A percentile compares a stretch with the other conserved stretches of the same genome.
Evolutionary conservation across 768 basidiomycete genomes (phyloP).

Genomic region (Rhodotorula paludigena): DNA sequence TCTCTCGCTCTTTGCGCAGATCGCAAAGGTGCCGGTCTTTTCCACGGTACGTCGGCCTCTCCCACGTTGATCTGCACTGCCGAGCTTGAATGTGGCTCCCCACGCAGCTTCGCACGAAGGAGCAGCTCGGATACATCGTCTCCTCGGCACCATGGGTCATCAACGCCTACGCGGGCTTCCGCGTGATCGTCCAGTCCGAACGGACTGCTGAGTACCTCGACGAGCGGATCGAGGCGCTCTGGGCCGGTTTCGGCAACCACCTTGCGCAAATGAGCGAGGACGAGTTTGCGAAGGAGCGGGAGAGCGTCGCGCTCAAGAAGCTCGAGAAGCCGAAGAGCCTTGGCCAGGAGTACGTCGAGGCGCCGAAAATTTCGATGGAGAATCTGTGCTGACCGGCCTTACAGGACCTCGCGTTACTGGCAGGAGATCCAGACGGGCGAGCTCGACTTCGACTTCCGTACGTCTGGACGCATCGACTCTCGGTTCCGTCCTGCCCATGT

Average conservation of each 20-base stretch:
- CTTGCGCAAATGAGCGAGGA: conserved; percentile 65
- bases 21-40: conserved; percentile 84
- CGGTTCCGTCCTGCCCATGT: conserved; percentile 61
- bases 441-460: conserved; percentile 80
- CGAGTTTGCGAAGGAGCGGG: conserved; percentile 79
- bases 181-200: conserved; percentile 84
- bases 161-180: conserved; percentile 65
- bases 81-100: conserved; percentile 51
- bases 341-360: conserved; percentile 63
- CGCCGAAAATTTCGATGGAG: too few species aligned
- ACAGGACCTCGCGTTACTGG: conserved; percentile 67
- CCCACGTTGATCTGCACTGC: conserved; percentile 47
- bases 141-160: conserved; percentile 51
- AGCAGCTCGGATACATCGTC: conserved; percentile 93
- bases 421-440: conserved; percentile 69
- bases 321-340: conserved; percentile 82
- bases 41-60: conserved; percentile 63
- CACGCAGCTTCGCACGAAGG: conserved; percentile 68
- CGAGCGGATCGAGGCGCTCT: conserved; percentile 80
- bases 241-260: conserved; percentile 61
- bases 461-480: conserved; percentile 55
- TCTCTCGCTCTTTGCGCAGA: conserved; percentile 70
- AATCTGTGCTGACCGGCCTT: too few species aligned
- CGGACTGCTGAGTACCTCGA: conserved; percentile 74
- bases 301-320: conserved; percentile 72